Base-by-base conservation (phyloP, 2,329 filamentous ascomycete genomes). In the Fusarium foetens region DNA sequence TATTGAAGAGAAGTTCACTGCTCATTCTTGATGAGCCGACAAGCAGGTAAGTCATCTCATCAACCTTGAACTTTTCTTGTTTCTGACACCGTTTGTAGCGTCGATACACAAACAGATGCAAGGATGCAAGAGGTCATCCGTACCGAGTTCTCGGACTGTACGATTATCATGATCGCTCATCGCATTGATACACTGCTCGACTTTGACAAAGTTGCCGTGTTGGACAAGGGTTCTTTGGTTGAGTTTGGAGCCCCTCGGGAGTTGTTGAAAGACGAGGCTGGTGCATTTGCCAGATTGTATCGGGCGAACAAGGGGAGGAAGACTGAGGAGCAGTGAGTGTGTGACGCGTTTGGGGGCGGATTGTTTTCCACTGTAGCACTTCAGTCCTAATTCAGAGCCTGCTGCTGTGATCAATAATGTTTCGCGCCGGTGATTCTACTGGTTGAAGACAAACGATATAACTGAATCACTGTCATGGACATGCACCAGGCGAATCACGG, bases 11-110 rank as follows among this genome's bases (percentile, higher is more conserved):
- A 11, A 77, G 75, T 21, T 63, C 69, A 1, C 43, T 81, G 2
- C 72, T 81, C 8, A 70, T 81, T 19, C 73, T 81, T 1, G 83
- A 85, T 27, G 83, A 85, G 58, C 80, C 81, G 1, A 84, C 82
- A 6, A 83, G 81, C 79, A 81, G 77, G 79, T 78, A 58, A 25
- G 70, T 58, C 38, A 12, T 16, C 13, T 31, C 5, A 4, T 45
- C 35, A 31, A 6, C 7, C 16, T 46, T 21, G 36, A 6, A 3
- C 14, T 21, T 9, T 8, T 10, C 17, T 13, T 16, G 14, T 58
- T 25, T 31, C 63, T 76, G 9, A 78, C 38, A 25, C 13, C 14
- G 1, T 33, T 39, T 6, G 12, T 7, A 80, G 79, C 27, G 77
- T 80, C 27, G 79, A 80, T 48, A 74, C 67, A 21, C 68, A 77